Conservation (phyloP, 805 yeast genomes). For the Starmerella kuoi region DNA sequence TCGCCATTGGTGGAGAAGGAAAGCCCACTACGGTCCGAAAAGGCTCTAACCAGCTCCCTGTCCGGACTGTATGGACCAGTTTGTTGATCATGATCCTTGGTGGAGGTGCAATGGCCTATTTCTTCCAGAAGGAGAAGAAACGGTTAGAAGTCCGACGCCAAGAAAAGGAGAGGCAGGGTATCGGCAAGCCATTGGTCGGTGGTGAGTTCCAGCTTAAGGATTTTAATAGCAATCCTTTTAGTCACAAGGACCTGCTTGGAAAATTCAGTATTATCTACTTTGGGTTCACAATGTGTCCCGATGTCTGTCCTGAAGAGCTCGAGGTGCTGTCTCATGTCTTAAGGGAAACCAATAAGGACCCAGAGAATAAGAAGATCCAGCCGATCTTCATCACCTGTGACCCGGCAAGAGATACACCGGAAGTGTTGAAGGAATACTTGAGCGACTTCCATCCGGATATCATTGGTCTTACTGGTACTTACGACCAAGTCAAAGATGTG, state of each 20-base stretch:
- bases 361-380: slow-evolving; percentile 36
- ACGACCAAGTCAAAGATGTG: slow-evolving; percentile 66
- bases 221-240: slow-evolving; percentile 57
- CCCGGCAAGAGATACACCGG: slow-evolving; percentile 89
- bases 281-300: slow-evolving; percentile 97
- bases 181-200: slow-evolving; percentile 87
- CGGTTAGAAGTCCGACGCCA: slow-evolving; percentile 61
- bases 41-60: slow-evolving; percentile 33
- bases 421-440: slow-evolving; percentile 68
- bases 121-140: slow-evolving; percentile 65
- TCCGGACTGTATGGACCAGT: slow-evolving; percentile 56
- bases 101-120: slow-evolving; percentile 61
- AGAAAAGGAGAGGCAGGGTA: slow-evolving; percentile 74
- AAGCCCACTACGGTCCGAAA: slow-evolving; percentile 33
- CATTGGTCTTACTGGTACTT: slow-evolving; percentile 83
- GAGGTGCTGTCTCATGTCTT: slow-evolving; percentile 74
- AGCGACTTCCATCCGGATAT: slow-evolving; percentile 82
- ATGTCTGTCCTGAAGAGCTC: slow-evolving; percentile 94
- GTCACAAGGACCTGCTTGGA: slow-evolving; percentile 63
- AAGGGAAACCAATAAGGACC: slow-evolving; percentile 42
- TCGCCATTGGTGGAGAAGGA: slow-evolving; percentile 54
- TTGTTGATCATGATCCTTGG: slow-evolving; percentile 50
- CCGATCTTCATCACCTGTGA: slow-evolving; percentile 94
- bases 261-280: slow-evolving; percentile 80
- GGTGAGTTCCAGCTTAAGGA: slow-evolving; percentile 74